Evolutionary conservation across 352 stramenopile genomes (phyloP), one percentile per base, ranked within the genome.

Genomic region (Globisporangium abappressorium): DNA sequence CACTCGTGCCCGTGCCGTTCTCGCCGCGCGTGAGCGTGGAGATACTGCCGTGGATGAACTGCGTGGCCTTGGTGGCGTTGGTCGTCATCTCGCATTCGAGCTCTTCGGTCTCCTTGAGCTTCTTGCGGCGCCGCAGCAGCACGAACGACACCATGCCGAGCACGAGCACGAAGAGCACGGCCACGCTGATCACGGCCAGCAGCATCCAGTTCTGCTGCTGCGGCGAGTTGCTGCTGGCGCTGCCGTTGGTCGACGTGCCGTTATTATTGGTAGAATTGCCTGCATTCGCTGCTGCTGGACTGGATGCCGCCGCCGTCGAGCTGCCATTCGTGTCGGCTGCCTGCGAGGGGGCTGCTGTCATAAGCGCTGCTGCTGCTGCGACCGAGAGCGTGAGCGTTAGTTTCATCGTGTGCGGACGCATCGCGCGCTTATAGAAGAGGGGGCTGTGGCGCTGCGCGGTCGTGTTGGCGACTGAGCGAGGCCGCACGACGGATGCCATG

Each of bases 201-300:
- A 71, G 58, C 66, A 71, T 71, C 66, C 66, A 71, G 59, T 71
- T 70, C 43, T 70, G 64, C 46, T 70, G 64, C 43, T 58, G 62
- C 24, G 62, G 51, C 1, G 49, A 22, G 60, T 41, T 30, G 28
- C n/a, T 12, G 30, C 30, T 26, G 30, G 5, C 7, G 58, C 14
- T 9, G 58, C 22, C 14, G 34, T 28, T 49, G 5, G 36, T 28
- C 56, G 36, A 51, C n/a, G 51, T 57, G 51, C 22, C 12, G 22
- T 20, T 28, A 20, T 11, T 26, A 15, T 11, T 47, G 14, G 15
- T 47, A 5, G 5, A 8, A 4, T n/a, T 14, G 15, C 41, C 14
- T n/a, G 14, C 15, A 4, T 7, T n/a, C 15, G 41, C 5, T n/a
- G 41, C 5, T n/a, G 41, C 18, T n/a, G 12, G 36, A 15, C 36